Conservation (phyloP, 2,329 filamentous ascomycete genomes). For the Camillea tinctor region DNA sequence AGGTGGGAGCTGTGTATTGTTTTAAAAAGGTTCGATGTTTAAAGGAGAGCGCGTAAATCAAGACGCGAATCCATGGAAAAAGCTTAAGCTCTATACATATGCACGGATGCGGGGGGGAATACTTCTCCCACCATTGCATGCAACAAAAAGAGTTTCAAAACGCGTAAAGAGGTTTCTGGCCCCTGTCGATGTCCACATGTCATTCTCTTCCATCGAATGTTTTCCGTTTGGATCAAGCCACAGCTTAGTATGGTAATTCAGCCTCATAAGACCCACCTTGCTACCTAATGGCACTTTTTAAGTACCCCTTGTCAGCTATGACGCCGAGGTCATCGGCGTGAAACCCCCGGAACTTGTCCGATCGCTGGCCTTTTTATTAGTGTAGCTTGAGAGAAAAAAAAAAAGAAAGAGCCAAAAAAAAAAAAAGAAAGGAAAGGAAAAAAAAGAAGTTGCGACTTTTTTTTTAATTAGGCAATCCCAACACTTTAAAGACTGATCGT, state of each 20-base stretch:
- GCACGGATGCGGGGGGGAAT: background rate
- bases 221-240: slow-evolving; percentile 1
- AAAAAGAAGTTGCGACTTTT: slow-evolving; percentile 19
- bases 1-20: background rate
- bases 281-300: background rate
- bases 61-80: background rate
- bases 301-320: slow-evolving; percentile 17
- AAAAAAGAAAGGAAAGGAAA: slow-evolving; percentile 12
- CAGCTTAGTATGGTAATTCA: background rate
- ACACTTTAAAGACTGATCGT: slow-evolving; percentile 18
- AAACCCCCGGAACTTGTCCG: slow-evolving; percentile 8
- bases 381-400: background rate
- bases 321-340: slow-evolving; percentile 20
- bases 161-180: slow-evolving; percentile 27
- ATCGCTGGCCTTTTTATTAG: too few species aligned
- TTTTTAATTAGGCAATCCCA: slow-evolving; percentile 24
- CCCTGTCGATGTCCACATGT: background rate
- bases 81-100: background rate
- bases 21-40: background rate
- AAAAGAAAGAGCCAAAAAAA: slow-evolving; percentile 10
- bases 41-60: background rate
- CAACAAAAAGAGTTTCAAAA: slow-evolving; percentile 16
- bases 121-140: slow-evolving; percentile 8
- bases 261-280: background rate
- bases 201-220: background rate